phyloP scores from a whole-genome alignment of 768 basidiomycete species.

The Lentinus brumalis region DNA sequence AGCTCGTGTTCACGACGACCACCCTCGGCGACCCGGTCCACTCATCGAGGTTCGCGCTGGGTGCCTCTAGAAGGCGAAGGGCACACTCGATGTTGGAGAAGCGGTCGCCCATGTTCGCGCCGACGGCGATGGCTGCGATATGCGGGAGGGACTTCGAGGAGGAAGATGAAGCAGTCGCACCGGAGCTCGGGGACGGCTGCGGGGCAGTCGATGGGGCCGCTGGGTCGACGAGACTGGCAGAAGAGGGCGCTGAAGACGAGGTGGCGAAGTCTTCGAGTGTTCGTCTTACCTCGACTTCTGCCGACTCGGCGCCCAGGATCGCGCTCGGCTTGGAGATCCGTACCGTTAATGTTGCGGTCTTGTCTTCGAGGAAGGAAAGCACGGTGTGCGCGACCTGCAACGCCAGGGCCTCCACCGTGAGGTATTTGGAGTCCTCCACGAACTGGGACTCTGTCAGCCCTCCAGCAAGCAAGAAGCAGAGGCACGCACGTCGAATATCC shows the following conservation, averaged over 20 bases:
- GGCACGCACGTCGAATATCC: slow-evolving; percentile 38
- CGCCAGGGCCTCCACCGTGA: slow-evolving; percentile 73
- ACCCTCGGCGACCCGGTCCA: slow-evolving; percentile 27
- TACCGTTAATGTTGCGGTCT: slow-evolving; percentile 44
- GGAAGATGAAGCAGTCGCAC: neutral
- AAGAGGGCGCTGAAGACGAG: neutral
- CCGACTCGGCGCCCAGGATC: slow-evolving; percentile 60
- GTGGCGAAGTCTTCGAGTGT: slow-evolving; percentile 35
- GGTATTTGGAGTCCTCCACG: slow-evolving; percentile 49
- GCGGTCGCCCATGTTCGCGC: slow-evolving; percentile 89
- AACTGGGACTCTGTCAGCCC: slow-evolving; percentile 38
- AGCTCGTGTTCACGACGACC: slow-evolving; percentile 73
- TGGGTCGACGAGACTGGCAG: neutral
- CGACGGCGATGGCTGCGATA: slow-evolving; percentile 73
- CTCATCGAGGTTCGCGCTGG: slow-evolving; percentile 26
- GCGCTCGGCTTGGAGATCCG: slow-evolving; percentile 74
- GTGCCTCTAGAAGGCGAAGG: slow-evolving; percentile 66
- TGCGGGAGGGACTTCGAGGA: slow-evolving; percentile 21
- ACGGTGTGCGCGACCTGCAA: slow-evolving; percentile 53
- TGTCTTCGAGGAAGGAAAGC: slow-evolving; percentile 34
- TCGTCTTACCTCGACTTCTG: slow-evolving; percentile 64
- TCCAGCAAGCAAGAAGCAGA: slow-evolving; percentile 1
- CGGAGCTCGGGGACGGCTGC: neutral
- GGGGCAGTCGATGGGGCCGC: neutral
- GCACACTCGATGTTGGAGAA: slow-evolving; percentile 82